Base-by-base conservation (phyloP, 2,329 filamentous ascomycete genomes). In the Fusarium foetens region DNA sequence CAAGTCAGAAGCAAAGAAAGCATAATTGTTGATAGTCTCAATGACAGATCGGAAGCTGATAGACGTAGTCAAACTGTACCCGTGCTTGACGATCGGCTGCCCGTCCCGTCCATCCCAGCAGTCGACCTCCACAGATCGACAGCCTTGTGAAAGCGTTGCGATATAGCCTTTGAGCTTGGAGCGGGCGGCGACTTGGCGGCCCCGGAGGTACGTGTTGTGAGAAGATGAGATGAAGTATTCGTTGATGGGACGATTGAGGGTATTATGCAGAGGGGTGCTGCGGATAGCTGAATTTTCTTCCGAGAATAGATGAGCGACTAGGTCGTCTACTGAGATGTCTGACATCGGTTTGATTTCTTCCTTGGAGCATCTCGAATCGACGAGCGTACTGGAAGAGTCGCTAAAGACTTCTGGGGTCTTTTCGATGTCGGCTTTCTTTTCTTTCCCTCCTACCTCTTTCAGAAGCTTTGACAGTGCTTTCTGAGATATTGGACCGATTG, bases 191-290 rank as follows among this genome's bases (percentile, higher is more conserved):
- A 72, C 45, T 29, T 72, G 69, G 2, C 70, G 69, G 4, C 70
- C 60, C 1, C 60, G n/a, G 0, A 72, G 55, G 10, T 72, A 72
- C 14, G 69, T 72, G 23, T 72, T 72, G 10, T 72, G 70, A 3
- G 70, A 72, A 14, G 59, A 66, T 1, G 65, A 70, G 8, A 70
- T 72, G 3, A 70, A 72, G 10, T 72, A 72, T 19, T 72, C 43
- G 11, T 72, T 72, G 8, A 72, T 48, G 0, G 70, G 70, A 7
- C 4, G 42, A 4, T 70, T 19, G 7, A 72, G 38, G 6, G 58
- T 10, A 6, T 48, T 42, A 0, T 16, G 3, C 0, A 1, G 3
- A 2, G 23, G 19, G 3, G 6, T 6, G 8, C 4, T 19, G 12
- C 23, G n/a, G 1, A 66, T 17, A 10, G 51, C 60, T 14, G n/a